Evolutionary conservation across 2,329 filamentous ascomycete genomes (phyloP).

Genomic region (Aureobasidium sp.): DNA sequence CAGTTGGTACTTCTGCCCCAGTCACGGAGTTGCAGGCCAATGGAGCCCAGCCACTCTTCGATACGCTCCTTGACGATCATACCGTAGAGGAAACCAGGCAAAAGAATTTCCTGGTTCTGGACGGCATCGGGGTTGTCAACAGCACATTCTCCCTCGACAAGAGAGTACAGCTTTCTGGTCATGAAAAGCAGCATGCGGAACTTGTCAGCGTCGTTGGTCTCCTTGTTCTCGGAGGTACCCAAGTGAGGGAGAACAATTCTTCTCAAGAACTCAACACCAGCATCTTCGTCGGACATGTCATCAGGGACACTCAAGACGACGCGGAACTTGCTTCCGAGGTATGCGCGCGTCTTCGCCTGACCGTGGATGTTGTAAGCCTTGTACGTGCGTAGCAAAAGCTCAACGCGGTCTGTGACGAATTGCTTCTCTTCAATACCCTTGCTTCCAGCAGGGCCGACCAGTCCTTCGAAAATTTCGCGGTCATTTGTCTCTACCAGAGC

Average conservation of each 20-base stretch:
- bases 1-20: conserved; percentile 46
- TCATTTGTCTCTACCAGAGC: conserved; percentile 94
- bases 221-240: conserved; percentile 75
- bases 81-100: conserved; percentile 88
- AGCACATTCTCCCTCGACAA: conserved; percentile 86
- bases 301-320: conserved; percentile 77
- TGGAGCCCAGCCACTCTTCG: conserved; percentile 76
- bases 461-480: conserved; percentile 87
- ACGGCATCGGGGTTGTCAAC: conserved; percentile 95
- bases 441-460: conserved; percentile 69
- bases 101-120: conserved; percentile 88
- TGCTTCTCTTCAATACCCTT: conserved; percentile 73
- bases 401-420: conserved; percentile 89
- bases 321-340: conserved; percentile 84
- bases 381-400: conserved; percentile 85
- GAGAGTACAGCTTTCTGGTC: conserved; percentile 87
- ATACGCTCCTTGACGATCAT: conserved; percentile 93
- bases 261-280: conserved; percentile 82
- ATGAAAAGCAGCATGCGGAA: conserved; percentile 92
- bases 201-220: conserved; percentile 80
- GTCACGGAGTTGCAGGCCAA: conserved; percentile 37
- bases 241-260: conserved; percentile 88
- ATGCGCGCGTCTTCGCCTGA: conserved; percentile 71
- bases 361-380: conserved; percentile 82
- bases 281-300: conserved; percentile 78